Evolutionary conservation across 768 basidiomycete genomes (phyloP).

Genomic region (Bullera alba): DNA sequence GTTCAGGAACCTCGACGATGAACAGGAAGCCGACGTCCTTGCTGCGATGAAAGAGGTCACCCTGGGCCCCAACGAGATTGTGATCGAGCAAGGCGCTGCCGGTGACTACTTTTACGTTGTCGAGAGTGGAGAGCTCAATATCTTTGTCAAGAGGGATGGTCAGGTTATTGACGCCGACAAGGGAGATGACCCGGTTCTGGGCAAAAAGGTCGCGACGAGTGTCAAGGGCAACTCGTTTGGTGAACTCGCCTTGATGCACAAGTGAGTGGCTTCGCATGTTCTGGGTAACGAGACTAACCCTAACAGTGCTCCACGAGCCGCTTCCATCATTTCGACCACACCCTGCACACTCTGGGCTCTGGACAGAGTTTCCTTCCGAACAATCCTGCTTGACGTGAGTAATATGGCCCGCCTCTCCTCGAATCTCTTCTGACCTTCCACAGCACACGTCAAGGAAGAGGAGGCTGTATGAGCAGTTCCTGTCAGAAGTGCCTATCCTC

Average conservation of each 20-base stretch:
- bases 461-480: slow-evolving; percentile 93
- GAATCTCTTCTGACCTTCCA: background rate
- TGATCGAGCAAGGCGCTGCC: slow-evolving; percentile 93
- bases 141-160: slow-evolving; percentile 53
- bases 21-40: slow-evolving; percentile 85
- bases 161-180: slow-evolving; percentile 27
- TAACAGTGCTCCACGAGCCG: slow-evolving; percentile 71
- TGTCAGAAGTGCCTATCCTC: slow-evolving; percentile 81
- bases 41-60: slow-evolving; percentile 89
- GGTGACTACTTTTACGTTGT: slow-evolving; percentile 98
- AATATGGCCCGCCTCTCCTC: background rate
- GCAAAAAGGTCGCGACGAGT: slow-evolving; percentile 74
- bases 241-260: slow-evolving; percentile 96
- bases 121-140: slow-evolving; percentile 76
- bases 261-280: slow-evolving; percentile 45
- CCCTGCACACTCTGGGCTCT: slow-evolving; percentile 78
- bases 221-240: slow-evolving; percentile 81
- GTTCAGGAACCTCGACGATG: slow-evolving; percentile 93
- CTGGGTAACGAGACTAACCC: slow-evolving; percentile 1
- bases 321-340: slow-evolving; percentile 80
- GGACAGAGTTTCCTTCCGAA: slow-evolving; percentile 96
- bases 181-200: slow-evolving; percentile 29
- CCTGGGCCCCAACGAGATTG: slow-evolving; percentile 67
- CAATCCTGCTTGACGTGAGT: slow-evolving; percentile 74
- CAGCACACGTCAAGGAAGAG: slow-evolving; percentile 74